Evolutionary conservation across 352 stramenopile species (phyloP).

Genomic region (Phytophthora nicotianae): DNA sequence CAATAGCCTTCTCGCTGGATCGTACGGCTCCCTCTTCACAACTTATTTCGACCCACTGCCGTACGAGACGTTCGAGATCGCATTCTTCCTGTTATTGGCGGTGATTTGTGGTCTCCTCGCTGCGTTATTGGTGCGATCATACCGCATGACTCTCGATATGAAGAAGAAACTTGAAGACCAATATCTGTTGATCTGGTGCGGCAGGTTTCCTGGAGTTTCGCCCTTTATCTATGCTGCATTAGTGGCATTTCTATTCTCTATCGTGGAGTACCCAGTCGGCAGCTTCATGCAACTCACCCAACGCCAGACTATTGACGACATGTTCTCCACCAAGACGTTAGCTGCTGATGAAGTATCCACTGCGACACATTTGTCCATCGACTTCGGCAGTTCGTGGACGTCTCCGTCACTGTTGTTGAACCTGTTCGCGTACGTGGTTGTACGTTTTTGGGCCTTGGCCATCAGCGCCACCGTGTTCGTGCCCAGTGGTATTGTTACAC

Average conservation of each 20-base stretch:
- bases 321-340: conserved; percentile 79
- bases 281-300: conserved; percentile 84
- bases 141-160: conserved; percentile 52
- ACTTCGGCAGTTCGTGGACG: conserved; percentile 60
- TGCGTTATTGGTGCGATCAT: conserved; percentile 76
- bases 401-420: conserved; percentile 71
- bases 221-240: conserved; percentile 75
- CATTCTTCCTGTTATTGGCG: conserved; percentile 80
- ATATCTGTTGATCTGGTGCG: conserved; percentile 25
- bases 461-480: conserved; percentile 87
- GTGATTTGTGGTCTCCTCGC: conserved; percentile 85
- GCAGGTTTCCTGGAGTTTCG: conserved; percentile 30
- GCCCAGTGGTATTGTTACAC: conserved; percentile 91
- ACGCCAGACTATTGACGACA: conserved; percentile 84
- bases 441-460: conserved; percentile 82
- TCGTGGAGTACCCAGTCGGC: conserved; percentile 75
- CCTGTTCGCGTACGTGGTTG: conserved; percentile 61
- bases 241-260: conserved; percentile 68
- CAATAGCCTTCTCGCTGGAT: conserved; percentile 62
- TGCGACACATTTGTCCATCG: conserved; percentile 38
- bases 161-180: conserved; percentile 49
- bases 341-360: conserved; percentile 38
- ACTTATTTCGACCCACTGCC: conserved; percentile 75
- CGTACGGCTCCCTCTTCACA: conserved; percentile 78
- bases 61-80: conserved; percentile 78